Percentiles rank a stretch among this genome's conserved stretches.
Evolutionary conservation across 2,329 filamentous ascomycete genomes (phyloP).

Genomic region (Fusarium tuaranense): DNA sequence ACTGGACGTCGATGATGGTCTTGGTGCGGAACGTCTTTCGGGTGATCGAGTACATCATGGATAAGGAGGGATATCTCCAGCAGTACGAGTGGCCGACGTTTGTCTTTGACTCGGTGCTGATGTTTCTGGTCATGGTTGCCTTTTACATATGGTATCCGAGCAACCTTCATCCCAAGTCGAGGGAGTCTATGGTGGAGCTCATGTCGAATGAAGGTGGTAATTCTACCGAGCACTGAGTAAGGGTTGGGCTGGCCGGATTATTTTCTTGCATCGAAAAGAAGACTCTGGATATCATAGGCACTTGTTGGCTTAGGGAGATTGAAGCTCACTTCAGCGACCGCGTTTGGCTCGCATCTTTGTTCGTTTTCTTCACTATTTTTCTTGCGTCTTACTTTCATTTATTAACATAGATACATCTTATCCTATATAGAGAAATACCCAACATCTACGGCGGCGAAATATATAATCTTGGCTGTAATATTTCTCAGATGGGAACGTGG

Average conservation of each 20-base stretch:
- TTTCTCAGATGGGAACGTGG: neutral
- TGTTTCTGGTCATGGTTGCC: constrained; percentile 20
- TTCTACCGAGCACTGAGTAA: neutral
- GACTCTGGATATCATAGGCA: neutral
- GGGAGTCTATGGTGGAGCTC: constrained; percentile 8
- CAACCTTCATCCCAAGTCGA: neutral
- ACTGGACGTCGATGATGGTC: constrained; percentile 5
- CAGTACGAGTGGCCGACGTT: constrained; percentile 35
- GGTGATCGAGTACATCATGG: constrained; percentile 27
- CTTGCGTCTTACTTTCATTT: neutral
- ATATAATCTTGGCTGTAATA: neutral
- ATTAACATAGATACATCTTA: neutral
- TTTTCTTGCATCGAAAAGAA: neutral
- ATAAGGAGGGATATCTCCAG: constrained; percentile 19
- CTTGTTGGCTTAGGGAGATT: neutral
- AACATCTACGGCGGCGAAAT: neutral
- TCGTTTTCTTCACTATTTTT: neutral
- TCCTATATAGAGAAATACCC: neutral
- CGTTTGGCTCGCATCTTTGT: neutral
- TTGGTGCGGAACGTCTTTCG: constrained; percentile 23
- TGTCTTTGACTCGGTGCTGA: constrained; percentile 20
- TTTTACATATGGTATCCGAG: constrained; percentile 27
- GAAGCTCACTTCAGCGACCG: neutral
- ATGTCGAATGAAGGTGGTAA: neutral
- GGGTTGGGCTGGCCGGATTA: neutral